Conservation (phyloP, 2,329 filamentous ascomycete species). For the Cercospora beticola region DNA sequence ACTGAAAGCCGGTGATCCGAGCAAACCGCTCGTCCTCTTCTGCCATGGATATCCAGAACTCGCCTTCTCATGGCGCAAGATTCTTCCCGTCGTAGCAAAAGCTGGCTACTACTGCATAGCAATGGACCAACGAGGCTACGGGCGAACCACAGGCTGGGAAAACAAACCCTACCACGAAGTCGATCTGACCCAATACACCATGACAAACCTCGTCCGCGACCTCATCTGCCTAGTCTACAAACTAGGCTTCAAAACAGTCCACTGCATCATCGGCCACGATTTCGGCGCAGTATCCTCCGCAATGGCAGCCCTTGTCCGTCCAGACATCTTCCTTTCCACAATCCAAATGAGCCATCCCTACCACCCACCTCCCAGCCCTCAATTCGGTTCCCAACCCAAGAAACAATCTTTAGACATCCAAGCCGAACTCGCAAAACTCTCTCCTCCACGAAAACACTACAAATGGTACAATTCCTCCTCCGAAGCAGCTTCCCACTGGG, state of each 20-base stretch:
- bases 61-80: conserved; percentile 67
- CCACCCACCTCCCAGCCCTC: conserved; percentile 52
- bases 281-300: conserved; percentile 63
- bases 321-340: conserved; percentile 63
- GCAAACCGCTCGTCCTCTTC: conserved; percentile 59
- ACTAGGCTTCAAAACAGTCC: conserved; percentile 59
- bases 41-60: conserved; percentile 69
- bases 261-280: conserved; percentile 65
- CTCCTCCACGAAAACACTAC: conserved; percentile 66
- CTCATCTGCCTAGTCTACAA: conserved; percentile 61
- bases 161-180: conserved; percentile 51
- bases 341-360: conserved; percentile 67
- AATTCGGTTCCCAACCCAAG: conserved; percentile 47
- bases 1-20: conserved; percentile 53
- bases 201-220: conserved; percentile 62
- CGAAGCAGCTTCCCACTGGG: conserved; percentile 51
- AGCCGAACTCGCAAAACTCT: conserved; percentile 53
- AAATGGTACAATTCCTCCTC: conserved; percentile 63
- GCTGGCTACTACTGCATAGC: conserved; percentile 66
- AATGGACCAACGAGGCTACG: conserved; percentile 67
- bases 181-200: conserved; percentile 57
- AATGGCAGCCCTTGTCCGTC: conserved; percentile 60
- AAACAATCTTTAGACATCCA: conserved; percentile 51
- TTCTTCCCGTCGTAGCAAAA: conserved; percentile 59
- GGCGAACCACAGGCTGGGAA: conserved; percentile 64